Base-by-base conservation (phyloP, 108 stramenopile species). In the Cyclotella cryptica region DNA sequence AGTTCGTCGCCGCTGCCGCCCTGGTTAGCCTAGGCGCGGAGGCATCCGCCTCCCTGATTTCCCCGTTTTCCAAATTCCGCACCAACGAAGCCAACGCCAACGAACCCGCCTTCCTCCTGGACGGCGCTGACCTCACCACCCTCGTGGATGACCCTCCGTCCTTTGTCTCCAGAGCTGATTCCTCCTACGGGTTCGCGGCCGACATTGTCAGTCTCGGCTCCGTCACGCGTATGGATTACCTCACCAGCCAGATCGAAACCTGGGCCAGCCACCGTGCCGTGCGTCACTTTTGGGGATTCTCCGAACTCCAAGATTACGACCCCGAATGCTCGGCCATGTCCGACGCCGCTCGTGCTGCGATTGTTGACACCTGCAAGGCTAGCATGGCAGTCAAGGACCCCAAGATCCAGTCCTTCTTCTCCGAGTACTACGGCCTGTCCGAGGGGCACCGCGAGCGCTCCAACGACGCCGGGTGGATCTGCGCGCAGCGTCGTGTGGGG, bases 401-500 rank as follows among this genome's bases (percentile, higher is more conserved):
- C 6, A 45, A 46, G n/a, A 45, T 60, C 17, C 45, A 49, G 19
- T 39, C 12, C 15, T 60, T 60, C 40, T 43, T 58, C 22, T 9
- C 19, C n/a, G 21, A 51, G 24, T 41, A 60, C 17, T 60, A 61
- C 45, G 77, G 57, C 19, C 7, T 45, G 4, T 44, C 27, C 35
- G 53, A 55, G 42, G 43, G 44, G 12, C 24, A 28, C n/a, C 19
- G 24, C 40, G 26, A 9, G 7, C 57, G 47, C 10, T 30, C 35
- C 1, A 15, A 72, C 39, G 66, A 74, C 7, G 60, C 35, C 10
- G 80, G 68, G 14, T 81, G 74, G 74, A 51, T 81, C 8, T 81
- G 80, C 64, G 80, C 80, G 15, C 80, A 81, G 42, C 46, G 74
- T 11, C 73, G 80, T 18, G 66, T 74, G 1, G 69, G 69, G 10